These are phyloP conservation scores for Beauveria varroae DNA, from an alignment of 2,329 filamentous ascomycete genomes.

Conservation along the genomic window DNA sequence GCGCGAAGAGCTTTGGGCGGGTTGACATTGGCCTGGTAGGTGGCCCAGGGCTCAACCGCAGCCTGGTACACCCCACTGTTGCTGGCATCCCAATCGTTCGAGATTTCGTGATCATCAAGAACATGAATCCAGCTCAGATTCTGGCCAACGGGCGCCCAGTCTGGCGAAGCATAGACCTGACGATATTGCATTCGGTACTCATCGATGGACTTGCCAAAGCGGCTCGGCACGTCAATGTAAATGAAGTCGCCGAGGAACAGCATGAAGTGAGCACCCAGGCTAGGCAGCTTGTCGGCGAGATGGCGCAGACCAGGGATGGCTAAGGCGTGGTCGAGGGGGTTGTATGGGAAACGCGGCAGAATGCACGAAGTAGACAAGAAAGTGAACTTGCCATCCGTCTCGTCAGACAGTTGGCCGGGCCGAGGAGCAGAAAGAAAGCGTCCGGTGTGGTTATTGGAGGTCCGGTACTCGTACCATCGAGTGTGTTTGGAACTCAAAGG, in stretches of 20 bases:
- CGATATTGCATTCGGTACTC: constrained; percentile 89
- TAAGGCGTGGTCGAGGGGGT: constrained; percentile 72
- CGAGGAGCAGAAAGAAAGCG: constrained; percentile 72
- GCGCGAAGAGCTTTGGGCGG: constrained; percentile 59
- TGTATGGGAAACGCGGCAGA: constrained; percentile 85
- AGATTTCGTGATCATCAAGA: constrained; percentile 92
- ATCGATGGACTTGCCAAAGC: constrained; percentile 62
- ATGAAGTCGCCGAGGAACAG: constrained; percentile 84
- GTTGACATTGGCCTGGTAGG: constrained; percentile 81
- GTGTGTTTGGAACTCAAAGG: constrained; percentile 57
- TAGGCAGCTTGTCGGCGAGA: constrained; percentile 64
- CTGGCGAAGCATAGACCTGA: constrained; percentile 90
- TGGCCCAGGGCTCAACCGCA: constrained; percentile 75
- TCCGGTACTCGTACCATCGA: constrained; percentile 71
- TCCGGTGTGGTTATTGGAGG: constrained; percentile 81
- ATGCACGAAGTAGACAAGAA: constrained; percentile 93
- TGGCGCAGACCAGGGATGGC: constrained; percentile 73
- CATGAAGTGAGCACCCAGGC: constrained; percentile 69
- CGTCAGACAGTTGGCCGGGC: constrained; percentile 53
- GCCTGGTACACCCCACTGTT: constrained; percentile 71
- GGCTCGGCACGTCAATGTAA: constrained; percentile 79
- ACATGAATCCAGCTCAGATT: constrained; percentile 97
- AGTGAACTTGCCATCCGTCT: constrained; percentile 65
- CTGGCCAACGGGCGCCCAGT: constrained; percentile 69
- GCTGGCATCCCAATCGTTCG: constrained; percentile 85